These are phyloP conservation scores for Claviceps paspali DNA, from an alignment of 2,329 filamentous ascomycete species.

Conservation along the genomic window DNA sequence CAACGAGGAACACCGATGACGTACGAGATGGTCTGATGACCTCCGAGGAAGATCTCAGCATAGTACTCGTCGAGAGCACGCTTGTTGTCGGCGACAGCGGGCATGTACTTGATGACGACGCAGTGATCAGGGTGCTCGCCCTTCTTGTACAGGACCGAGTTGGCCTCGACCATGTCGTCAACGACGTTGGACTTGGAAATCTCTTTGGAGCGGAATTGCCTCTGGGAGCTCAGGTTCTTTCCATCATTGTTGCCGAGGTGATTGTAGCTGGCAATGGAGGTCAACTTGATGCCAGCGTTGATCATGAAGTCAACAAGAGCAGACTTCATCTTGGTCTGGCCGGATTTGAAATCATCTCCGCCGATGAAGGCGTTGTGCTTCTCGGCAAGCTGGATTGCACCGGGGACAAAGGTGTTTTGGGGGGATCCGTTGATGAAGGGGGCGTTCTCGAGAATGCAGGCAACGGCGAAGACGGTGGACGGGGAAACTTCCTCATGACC, in stretches of 20 bases:
- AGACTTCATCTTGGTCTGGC: constrained; percentile 99
- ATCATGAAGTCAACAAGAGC: constrained; percentile 97
- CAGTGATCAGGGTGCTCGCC: constrained; percentile 96
- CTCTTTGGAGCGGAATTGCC: constrained; percentile 98
- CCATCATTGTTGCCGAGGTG: constrained; percentile 99
- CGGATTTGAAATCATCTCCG: constrained; percentile 98
- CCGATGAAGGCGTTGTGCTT: constrained; percentile 81
- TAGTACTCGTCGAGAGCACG: constrained; percentile 98
- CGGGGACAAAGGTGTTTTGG: constrained; percentile 97
- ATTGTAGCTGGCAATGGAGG: constrained; percentile 97
- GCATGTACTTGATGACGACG: constrained; percentile 99
- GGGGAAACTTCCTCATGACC: constrained; percentile 88
- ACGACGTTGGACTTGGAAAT: constrained; percentile 99
- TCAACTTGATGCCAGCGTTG: constrained; percentile 96
- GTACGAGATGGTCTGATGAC: constrained; percentile 88
- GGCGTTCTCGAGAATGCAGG: constrained; percentile 73
- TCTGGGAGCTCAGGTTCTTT: constrained; percentile 94
- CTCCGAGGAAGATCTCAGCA: constrained; percentile 96
- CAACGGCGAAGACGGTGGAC: constrained; percentile 90
- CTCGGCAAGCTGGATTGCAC: constrained; percentile 78
- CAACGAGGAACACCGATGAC: constrained; percentile 17
- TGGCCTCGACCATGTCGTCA: constrained; percentile 98
- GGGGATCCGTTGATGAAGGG: constrained; percentile 99
- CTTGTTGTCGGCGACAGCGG: constrained; percentile 96
- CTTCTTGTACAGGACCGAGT: constrained; percentile 74